Evolutionary conservation across 257 asterid species (phyloP), one percentile per base, ranked within the genome.

Genomic region (Asclepias syriaca): DNA sequence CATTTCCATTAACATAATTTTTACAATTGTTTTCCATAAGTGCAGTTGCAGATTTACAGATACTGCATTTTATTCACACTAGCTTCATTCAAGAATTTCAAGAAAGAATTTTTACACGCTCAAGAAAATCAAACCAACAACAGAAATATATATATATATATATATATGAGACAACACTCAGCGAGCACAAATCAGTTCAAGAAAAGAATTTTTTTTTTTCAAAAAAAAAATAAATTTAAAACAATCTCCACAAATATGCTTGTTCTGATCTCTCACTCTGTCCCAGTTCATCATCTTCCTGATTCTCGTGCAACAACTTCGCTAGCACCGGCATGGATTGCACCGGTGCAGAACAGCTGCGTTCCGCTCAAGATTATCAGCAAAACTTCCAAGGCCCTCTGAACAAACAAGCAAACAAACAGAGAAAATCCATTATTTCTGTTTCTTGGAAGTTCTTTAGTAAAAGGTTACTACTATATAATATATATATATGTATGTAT

Each of bases 331-430:
- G 79, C 77, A 75, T 84, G 83, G 73, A 94, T 87, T n/a, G 97
- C 96, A 72, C 74, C 86, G 0, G 89, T 84, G 82, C 85, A 88
- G 61, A 89, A 79, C 60, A 94, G 72, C 71, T 90, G 99, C 73
- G 97, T 86, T 49, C 90, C 97, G 43, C 93, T 81, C 81, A 92
- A 56, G 65, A 92, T 54, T 80, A 95, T 87, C 86, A 95, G 45
- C 3, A 95, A 19, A 32, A 71, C 75, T 87, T 95, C 98, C 90
- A 95, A 81, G 29, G 87, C 72, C 85, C 97, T 86, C 98, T 95
- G 85, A 58, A 68, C 40, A 43, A 43, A 40, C 46, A 40, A 58
- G 0, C 40, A 43, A 43, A 22, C 5, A 37, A 18, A 22, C 5
- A 37, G 14, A 55, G 1, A 48, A 59, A 78, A 61, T 1, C 9